Evolutionary conservation across 1,284 basidiomycete genomes (phyloP).

Genomic region (Phlebopus sp.): DNA sequence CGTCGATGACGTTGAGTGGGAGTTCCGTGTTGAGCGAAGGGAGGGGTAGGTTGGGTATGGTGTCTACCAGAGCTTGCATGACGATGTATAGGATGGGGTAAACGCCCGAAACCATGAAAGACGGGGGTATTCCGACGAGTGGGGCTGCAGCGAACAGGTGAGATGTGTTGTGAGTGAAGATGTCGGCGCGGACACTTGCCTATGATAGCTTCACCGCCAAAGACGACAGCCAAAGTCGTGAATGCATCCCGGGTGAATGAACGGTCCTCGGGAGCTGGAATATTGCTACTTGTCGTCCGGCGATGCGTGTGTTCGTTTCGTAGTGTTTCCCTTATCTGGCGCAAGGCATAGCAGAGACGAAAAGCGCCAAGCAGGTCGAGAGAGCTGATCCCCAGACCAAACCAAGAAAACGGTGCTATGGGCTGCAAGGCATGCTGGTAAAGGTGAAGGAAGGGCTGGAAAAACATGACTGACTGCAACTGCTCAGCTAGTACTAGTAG

Average conservation of each 20-base stretch:
- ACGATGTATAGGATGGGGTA: slow-evolving; percentile 53
- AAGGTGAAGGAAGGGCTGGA: slow-evolving; percentile 47
- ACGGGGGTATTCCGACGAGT: slow-evolving; percentile 58
- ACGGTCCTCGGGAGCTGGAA: slow-evolving; percentile 40
- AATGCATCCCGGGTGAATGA: slow-evolving; percentile 57
- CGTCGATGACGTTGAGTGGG: slow-evolving; percentile 64
- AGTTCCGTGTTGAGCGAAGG: slow-evolving; percentile 55
- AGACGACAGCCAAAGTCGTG: slow-evolving; percentile 64
- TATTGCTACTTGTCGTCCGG: slow-evolving; percentile 15
- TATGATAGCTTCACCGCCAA: slow-evolving; percentile 67
- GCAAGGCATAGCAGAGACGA: slow-evolving; percentile 63
- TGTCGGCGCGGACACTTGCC: slow-evolving; percentile 36
- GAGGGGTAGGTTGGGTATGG: slow-evolving; percentile 49
- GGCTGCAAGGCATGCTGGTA: slow-evolving; percentile 57
- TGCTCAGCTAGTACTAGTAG: background rate
- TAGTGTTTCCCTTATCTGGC: slow-evolving; percentile 59
- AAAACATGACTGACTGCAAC: slow-evolving; percentile 18
- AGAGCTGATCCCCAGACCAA: slow-evolving; percentile 55
- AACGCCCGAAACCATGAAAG: slow-evolving; percentile 66
- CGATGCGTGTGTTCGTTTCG: slow-evolving; percentile 40
- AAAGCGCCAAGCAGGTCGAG: slow-evolving; percentile 65
- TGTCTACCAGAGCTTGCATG: slow-evolving; percentile 58
- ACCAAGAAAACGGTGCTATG: slow-evolving; percentile 66
- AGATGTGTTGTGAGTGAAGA: background rate
- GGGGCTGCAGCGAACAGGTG: slow-evolving; percentile 44